Base-by-base conservation (phyloP, 768 basidiomycete genomes). In the Rhizopogon sp. region DNA sequence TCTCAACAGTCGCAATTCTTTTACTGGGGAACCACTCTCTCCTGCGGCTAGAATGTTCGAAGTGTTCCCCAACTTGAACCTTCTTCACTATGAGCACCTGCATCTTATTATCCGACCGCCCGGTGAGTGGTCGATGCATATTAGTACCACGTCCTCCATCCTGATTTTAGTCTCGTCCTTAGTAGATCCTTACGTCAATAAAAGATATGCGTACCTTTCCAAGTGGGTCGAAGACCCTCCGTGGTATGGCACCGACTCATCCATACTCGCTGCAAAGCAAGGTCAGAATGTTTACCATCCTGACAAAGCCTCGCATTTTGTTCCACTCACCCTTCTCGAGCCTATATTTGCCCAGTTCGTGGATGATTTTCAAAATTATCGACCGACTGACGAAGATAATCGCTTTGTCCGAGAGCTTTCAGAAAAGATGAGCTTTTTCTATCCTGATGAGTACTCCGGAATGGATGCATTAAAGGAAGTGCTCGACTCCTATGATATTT, bases 361-460 rank as follows among this genome's bases (percentile, higher is more conserved):
- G 42, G 53, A 54, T 11, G 43, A 54, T 46, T 47, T 29, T 54
- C 44, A 45, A 54, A 45, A 20, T 8, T 17, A 33, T n/a, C 14
- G 35, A 46, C 43, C 53, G 29, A 54, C 14, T 39, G 13, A 33
- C 7, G 9, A 35, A 37, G 53, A 54, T 31, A 35, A 54, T 46
- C 17, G 20, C 9, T 59, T 69, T 22, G 57, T 55, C 39, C 46
- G 50, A 14, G 59, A 54, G 14, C 52, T 69, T 22, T 56, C 63
- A 17, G n/a, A 43, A 29, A 50, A 20, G 8, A 66, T 69, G 66
- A 54, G 52, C 29, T 43, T 56, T 33, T 57, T 62, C 25, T 61
- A 58, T 40, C 17, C 46, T 14, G 39, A 56, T 25, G 62, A 63
- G 57, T 35, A 49, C 22, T 54, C 35, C 31, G 46, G 58, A 11